Evolutionary conservation across 306 rosid species (phyloP), one percentile per base, ranked within the genome.

Genomic region (Lathyrus sativus): DNA sequence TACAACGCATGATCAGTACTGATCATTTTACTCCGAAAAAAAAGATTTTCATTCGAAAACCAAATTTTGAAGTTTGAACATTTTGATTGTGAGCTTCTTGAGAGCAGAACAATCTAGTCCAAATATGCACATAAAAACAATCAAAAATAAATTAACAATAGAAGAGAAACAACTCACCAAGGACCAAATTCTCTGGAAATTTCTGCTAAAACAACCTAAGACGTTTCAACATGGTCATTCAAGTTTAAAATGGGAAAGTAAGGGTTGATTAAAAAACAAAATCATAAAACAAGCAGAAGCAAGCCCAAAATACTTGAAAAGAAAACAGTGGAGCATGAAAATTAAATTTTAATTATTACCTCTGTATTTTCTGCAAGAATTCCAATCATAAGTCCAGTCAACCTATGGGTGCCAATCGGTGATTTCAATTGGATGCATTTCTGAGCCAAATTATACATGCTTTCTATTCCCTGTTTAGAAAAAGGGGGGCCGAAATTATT

Each of bases 181-280:
- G 96, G 91, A 65, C 98, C 98, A 81, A 88, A 92, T 76, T 79
- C 92, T 85, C 92, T 77, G 45, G 92, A 88, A 79, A 92, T 88
- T 74, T 90, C 96, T 15, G 96, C 98, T 70, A 92, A 77, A 81
- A 92, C 91, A 88, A 92, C 96, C 98, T 92, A 83, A 67, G 76
- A 65, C 76, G 80, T 74, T 59, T 75, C 58, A 74, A 70, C 79
- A 74, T 35, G 50, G 54, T 71, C 55, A 62, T 42, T 54, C 68
- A 67, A 53, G 54, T 57, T 73, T 71, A 71, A 51, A 62, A 49
- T n/a, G 42, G 60, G 50, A 29, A 53, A n/a, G 51, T 37, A 50
- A 77, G 22, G 55, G 50, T 12, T 49, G 38, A 12, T 48, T 46
- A 19, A 49, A 58, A 75, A 58, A 65, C 18, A 41, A 45, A 61